phyloP scores from a whole-genome alignment of 345 rosid genomes.

The Dimocarpus longan region DNA sequence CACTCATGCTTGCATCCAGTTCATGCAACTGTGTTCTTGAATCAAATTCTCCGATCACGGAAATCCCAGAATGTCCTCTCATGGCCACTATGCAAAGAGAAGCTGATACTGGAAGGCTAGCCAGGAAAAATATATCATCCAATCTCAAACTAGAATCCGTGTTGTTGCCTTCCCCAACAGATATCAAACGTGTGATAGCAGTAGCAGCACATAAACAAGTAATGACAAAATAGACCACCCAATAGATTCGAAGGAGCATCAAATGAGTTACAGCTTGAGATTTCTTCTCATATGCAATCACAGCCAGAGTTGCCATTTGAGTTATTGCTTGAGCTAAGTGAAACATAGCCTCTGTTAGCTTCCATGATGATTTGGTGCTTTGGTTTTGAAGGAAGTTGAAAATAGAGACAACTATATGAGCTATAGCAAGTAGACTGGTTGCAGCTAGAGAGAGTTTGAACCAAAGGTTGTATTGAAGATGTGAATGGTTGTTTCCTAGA shows the following conservation, averaged over 20 bases:
- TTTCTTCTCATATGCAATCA: conserved; percentile 68
- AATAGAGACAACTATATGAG: conserved; percentile 48
- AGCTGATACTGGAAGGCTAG: conserved; percentile 50
- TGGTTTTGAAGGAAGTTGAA: conserved; percentile 39
- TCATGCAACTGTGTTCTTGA: conserved; percentile 37
- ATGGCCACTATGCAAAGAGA: conserved; percentile 51
- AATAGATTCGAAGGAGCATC: conserved; percentile 57
- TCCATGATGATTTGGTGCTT: conserved; percentile 35
- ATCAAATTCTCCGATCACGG: conserved; percentile 27
- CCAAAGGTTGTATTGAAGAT: conserved; percentile 32
- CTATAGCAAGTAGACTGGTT: conserved; percentile 45
- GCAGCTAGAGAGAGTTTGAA: conserved; percentile 57
- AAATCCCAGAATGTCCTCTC: conserved; percentile 75
- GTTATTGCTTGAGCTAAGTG: conserved; percentile 79
- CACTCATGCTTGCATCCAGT: conserved; percentile 46
- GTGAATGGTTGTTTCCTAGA: conserved; percentile 30
- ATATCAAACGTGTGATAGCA: conserved; percentile 42
- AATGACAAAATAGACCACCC: conserved; percentile 50
- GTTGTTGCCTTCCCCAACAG: conserved; percentile 15
- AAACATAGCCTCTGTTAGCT: conserved; percentile 47
- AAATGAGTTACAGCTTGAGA: conserved; percentile 63
- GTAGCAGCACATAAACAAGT: conserved; percentile 42
- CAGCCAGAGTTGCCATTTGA: conserved; percentile 34
- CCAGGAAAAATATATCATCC: conserved; percentile 60
- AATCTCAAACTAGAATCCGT: conserved; percentile 33